Evolutionary conservation across 2,329 filamentous ascomycete genomes (phyloP).

Genomic region (Penicillium corylophilum): DNA sequence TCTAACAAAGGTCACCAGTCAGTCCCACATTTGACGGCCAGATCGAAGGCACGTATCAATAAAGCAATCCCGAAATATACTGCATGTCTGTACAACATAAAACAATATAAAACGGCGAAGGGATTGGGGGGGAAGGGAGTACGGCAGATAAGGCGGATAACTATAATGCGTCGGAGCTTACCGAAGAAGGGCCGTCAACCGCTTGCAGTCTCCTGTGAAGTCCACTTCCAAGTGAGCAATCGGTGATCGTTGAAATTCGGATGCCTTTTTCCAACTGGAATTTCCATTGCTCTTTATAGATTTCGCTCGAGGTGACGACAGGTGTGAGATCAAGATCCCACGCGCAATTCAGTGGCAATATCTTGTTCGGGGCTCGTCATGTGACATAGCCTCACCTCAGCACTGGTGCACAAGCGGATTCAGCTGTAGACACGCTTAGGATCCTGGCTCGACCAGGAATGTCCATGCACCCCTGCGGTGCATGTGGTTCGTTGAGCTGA

Average conservation of each 20-base stretch:
- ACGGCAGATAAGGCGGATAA: constrained; percentile 14
- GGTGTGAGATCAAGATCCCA: neutral
- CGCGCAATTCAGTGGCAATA: constrained; percentile 3
- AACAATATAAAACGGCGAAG: constrained; percentile 6
- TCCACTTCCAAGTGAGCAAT: neutral
- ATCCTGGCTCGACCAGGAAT: neutral
- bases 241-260: neutral
- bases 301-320: neutral
- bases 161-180: constrained; percentile 23
- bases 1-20: neutral
- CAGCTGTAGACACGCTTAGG: neutral
- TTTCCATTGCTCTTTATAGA: constrained; percentile 9
- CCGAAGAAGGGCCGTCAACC: constrained; percentile 14
- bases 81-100: constrained; percentile 7
- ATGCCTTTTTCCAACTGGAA: neutral
- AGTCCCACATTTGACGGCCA: neutral
- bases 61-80: constrained; percentile 7
- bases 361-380: neutral
- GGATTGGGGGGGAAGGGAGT: constrained; percentile 2
- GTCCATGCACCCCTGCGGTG: neutral
- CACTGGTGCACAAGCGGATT: neutral
- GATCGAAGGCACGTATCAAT: neutral
- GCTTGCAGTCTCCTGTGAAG: no score
- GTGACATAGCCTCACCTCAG: neutral
- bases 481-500: neutral